Conservation (phyloP, 805 yeast species). For the Schizosaccharomyces cryophilus region DNA sequence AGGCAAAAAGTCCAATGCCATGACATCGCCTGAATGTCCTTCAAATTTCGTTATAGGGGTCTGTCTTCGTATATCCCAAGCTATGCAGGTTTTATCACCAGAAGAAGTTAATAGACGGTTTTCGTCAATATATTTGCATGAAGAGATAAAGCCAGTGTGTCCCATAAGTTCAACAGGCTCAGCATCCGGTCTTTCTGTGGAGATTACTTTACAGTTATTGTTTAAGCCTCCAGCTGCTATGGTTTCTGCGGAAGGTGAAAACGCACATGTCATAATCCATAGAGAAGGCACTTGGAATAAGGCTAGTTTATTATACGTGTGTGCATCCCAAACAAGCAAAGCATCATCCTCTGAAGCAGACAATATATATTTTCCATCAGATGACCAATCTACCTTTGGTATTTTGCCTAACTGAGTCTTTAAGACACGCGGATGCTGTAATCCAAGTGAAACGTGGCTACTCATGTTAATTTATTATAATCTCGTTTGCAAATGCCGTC, state of each 20-base stretch:
- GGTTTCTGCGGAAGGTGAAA: constrained; percentile 36
- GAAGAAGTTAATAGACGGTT: constrained; percentile 38
- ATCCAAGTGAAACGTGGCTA: too few relatives aligned
- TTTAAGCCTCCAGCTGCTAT: constrained; percentile 70
- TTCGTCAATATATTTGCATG: constrained; percentile 39
- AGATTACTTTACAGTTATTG: constrained; percentile 27
- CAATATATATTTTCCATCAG: constrained; percentile 32
- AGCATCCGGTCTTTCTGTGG: constrained; percentile 15
- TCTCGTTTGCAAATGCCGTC: too few relatives aligned
- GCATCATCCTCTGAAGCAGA: constrained; percentile 75
- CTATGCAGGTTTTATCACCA: constrained; percentile 56
- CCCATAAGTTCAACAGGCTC: constrained; percentile 18
- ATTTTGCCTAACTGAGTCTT: constrained; percentile 55
- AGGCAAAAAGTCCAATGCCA: constrained; percentile 41
- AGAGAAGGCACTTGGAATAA: constrained; percentile 51
- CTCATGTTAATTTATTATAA: too few relatives aligned
- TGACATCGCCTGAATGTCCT: constrained; percentile 25
- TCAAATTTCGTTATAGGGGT: constrained; percentile 15
- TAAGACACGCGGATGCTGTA: constrained; percentile 2
- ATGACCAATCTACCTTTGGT: constrained; percentile 42
- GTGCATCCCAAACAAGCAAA: constrained; percentile 60
- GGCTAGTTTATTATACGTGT: constrained; percentile 41
- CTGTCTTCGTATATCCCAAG: constrained; percentile 59
- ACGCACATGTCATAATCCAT: constrained; percentile 58
- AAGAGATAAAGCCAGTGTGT: constrained; percentile 62